Evolutionary conservation across 106 monocot species (phyloP).

Genomic region (Gastrodia elata): DNA sequence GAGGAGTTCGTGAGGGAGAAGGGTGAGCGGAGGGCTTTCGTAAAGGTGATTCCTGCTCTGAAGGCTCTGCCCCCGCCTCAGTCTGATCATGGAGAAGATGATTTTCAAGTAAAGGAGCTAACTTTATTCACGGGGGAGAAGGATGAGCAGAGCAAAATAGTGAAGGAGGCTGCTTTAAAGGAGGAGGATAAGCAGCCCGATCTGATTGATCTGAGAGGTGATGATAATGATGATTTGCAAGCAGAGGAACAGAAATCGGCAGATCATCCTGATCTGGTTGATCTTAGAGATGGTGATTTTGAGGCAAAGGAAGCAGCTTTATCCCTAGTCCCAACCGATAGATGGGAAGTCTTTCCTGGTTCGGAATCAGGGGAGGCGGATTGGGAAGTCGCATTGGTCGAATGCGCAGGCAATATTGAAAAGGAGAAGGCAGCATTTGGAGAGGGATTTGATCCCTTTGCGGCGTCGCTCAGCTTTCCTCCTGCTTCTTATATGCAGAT

Average conservation of each 20-base stretch:
- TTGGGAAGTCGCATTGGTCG: slow-evolving; percentile 78
- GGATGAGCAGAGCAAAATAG: too few relatives aligned
- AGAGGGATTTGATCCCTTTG: slow-evolving; percentile 81
- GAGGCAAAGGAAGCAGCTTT: slow-evolving; percentile 34
- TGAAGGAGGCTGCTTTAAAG: too few relatives aligned
- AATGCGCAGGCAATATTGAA: slow-evolving; percentile 64
- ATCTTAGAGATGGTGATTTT: not conserved
- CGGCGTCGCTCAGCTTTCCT: slow-evolving; percentile 50
- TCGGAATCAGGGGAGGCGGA: slow-evolving; percentile 62
- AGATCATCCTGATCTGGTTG: slow-evolving; percentile 51
- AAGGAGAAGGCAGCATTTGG: slow-evolving; percentile 57
- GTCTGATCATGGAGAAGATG: too few relatives aligned
- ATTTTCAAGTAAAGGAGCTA: too few relatives aligned
- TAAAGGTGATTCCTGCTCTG: slow-evolving; percentile 79
- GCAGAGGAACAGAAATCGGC: slow-evolving; percentile 43
- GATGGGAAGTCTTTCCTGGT: too few relatives aligned
- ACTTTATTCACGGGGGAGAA: too few relatives aligned
- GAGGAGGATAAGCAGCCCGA: too few relatives aligned
- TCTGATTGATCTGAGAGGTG: slow-evolving; percentile 67
- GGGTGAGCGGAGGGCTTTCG: slow-evolving; percentile 35
- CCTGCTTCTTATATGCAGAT: slow-evolving; percentile 87
- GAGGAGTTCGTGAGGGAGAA: slow-evolving; percentile 78
- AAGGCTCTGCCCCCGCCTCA: slow-evolving; percentile 1
- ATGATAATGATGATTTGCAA: slow-evolving; percentile 46
- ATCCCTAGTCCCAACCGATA: slow-evolving; percentile 78